A percentile compares a stretch with the other conserved stretches of the same genome.
Conservation (phyloP, 2,329 filamentous ascomycete genomes). For the Pezicula carpinea region DNA sequence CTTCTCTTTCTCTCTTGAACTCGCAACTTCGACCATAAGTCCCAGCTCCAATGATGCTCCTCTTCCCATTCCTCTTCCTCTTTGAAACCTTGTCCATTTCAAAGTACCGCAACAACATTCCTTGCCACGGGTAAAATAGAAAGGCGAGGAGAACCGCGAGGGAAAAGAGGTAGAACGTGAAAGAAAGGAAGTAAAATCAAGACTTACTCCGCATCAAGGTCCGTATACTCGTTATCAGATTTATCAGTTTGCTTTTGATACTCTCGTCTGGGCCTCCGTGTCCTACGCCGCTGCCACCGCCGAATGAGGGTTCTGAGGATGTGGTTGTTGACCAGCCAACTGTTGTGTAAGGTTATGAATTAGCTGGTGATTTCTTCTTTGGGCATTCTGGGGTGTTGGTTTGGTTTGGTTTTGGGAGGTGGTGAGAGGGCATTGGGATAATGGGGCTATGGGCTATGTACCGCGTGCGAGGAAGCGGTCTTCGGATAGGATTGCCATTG, state of each 20-base stretch:
- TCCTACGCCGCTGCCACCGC: conserved; percentile 46
- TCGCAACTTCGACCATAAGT: no score
- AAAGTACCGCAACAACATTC: no score
- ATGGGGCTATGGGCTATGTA: conserved; percentile 35
- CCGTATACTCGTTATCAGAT: conserved; percentile 83
- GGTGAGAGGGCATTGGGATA: neutral
- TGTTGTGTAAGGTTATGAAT: conserved; percentile 33
- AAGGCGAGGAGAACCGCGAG: no score
- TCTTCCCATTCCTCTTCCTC: no score
- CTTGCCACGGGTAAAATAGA: no score
- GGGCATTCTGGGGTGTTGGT: neutral
- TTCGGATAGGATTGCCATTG: conserved; percentile 89
- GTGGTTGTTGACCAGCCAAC: conserved; percentile 75
- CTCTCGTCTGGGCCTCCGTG: conserved; percentile 64
- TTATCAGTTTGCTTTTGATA: conserved; percentile 81
- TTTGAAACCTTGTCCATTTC: no score
- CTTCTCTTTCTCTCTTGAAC: conserved; percentile 3
- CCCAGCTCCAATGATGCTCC: no score
- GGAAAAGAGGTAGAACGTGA: no score
- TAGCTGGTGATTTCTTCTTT: conserved; percentile 1
- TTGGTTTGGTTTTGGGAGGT: neutral
- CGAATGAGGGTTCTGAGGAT: conserved; percentile 70
- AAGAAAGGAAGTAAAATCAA: neutral
- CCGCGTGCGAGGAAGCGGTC: conserved; percentile 83
- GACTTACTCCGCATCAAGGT: conserved; percentile 87